Percentiles rank a stretch among this genome's conserved stretches.
These are phyloP conservation scores for Dujonia santamariae DNA, from an alignment of 1,139 yeast species.

Conservation along the genomic window DNA sequence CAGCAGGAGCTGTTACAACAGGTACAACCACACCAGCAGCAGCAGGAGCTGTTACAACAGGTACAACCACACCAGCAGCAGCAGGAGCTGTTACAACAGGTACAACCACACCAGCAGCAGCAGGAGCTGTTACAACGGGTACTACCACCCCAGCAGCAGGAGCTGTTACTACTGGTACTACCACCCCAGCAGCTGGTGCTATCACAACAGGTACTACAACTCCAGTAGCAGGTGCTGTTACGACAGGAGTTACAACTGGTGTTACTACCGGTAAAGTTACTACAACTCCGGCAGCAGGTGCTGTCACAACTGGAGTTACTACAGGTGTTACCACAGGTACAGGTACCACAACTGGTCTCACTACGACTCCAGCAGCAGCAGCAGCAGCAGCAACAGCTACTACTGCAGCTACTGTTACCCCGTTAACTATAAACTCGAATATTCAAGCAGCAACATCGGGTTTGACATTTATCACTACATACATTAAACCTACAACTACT, in stretches of 20 bases:
- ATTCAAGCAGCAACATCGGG: conserved; percentile 10
- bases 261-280: conserved; percentile 2
- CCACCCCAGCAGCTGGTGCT: conserved; percentile 4
- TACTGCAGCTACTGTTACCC: conserved; percentile 7
- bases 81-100: conserved; percentile 8
- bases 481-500: conserved; percentile 10
- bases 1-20: conserved; percentile 10
- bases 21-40: conserved; percentile 9
- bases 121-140: conserved; percentile 5
- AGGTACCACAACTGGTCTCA: too few species aligned
- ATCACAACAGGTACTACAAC: conserved; percentile 5
- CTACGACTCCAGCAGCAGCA: conserved; percentile 3
- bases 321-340: conserved; percentile 3
- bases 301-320: conserved; percentile 4
- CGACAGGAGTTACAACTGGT: conserved; percentile 1
- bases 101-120: conserved; percentile 10
- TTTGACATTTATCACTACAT: conserved; percentile 18
- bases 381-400: conserved; percentile 3
- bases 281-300: conserved; percentile 2
- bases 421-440: conserved; percentile 9
- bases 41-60: conserved; percentile 9
- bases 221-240: conserved; percentile 3
- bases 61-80: conserved; percentile 9
- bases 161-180: conserved; percentile 2
- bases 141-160: conserved; percentile 8